Evolutionary conservation across 805 yeast species (phyloP), one percentile per base, ranked within the genome.

Genomic region (Ogataea pilisensis): DNA sequence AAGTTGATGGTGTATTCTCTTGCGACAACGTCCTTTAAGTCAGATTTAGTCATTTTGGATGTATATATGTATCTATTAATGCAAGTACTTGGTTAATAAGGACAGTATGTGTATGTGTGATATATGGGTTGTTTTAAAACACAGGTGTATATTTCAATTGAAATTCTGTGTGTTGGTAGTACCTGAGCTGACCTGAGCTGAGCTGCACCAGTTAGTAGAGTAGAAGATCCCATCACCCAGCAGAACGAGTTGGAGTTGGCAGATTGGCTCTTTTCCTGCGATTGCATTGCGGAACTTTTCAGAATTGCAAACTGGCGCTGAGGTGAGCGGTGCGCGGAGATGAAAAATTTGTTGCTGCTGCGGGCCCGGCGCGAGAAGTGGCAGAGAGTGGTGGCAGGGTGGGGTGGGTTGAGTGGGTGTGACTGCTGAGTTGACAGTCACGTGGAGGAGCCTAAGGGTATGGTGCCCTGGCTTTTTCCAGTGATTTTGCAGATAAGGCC

Each of bases 1-100:
- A 91, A 79, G 88, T 93, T 91, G 76, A 93, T 90, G 83, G 99
- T 93, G 88, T 93, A 93, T 80, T 93, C 99, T 77, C 99, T 95
- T 74, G 99, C 86, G 76, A 93, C 97, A 76, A 89, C 96, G 90
- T 93, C 98, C 79, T 86, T 85, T 72, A 89, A 79, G 75, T 91
- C 95, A 46, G 63, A 49, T 50, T 58, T 61, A 53, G 68, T 66
- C 69, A 65, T 65, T 60, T 54, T 59, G 31, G 13, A 27, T 27
- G 13, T 29, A 29, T 29, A 29, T 29, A 16, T 29, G 31, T 14
- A 29, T 29, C 31, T 29, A 11, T 29, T n/a, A 29, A 29, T 29
- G 19, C 19, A 16, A 29, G 19, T n/a, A 6, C 6, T 14, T 14
- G 14, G 14, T 13, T 27, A 5, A 16, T 11, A 29, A 29, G 26